Base-by-base conservation (phyloP, 2,329 filamentous ascomycete species). In the Paracorniculantispora psalliotae region DNA sequence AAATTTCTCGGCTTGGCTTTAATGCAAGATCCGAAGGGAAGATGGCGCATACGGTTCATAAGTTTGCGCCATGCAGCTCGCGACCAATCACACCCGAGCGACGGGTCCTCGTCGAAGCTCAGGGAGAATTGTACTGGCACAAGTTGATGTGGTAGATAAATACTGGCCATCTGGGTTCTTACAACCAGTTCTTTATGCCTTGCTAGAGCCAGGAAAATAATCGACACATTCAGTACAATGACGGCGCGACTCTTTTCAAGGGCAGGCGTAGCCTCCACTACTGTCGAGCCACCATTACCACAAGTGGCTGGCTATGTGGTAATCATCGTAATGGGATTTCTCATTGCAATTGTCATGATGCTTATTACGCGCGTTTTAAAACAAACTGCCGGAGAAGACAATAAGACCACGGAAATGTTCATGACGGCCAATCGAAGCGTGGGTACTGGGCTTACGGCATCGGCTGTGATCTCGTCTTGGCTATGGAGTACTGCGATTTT, bases 381-480 rank as follows among this genome's bases (percentile, higher is more conserved):
- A 61, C 75, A 69, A 37, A 80, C 78, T 0, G 71, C 76, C 0
- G 77, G 77, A 1, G 79, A 82, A 61, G 79, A 82, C 50, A 82
- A 81, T 57, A 71, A 72, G 23, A 81, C 77, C 21, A 81, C 78
- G 0, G 80, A 83, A 65, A 82, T 81, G 78, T 82, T 82, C 64
- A 82, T 81, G 75, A 79, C 77, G 0, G 80, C 80, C 2, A 81
- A 82, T 56, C 74, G 79, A 4, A 74, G 71, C 9, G 78, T 83
- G 0, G 73, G 77, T 1, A 79, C 79, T 0, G 80, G 80, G 1
- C 62, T 82, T 25, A 81, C 79, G 9, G 76, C 79, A 2, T 82
- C 80, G 0, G 80, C 80, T 7, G 79, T 82, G 0, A 76, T 82
- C 19, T 82, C 79, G 33, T 81, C 78, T 0, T 83, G 80, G 80